These are phyloP conservation scores for Selaginella moellendorffii DNA, from an alignment of 75 land plant species.

Conservation along the genomic window DNA sequence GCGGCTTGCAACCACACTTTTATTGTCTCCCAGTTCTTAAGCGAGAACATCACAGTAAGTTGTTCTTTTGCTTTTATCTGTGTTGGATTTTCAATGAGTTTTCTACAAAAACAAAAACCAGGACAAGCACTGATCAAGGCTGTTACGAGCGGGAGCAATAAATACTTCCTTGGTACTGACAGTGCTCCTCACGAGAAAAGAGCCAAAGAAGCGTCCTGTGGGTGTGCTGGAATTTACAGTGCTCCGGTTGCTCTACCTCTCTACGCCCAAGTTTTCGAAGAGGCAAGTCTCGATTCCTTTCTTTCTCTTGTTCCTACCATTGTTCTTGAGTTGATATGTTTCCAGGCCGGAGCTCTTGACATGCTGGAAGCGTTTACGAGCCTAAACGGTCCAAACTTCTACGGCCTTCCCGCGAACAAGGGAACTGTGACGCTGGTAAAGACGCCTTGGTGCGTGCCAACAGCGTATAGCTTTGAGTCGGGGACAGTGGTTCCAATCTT, in stretches of 20 bases:
- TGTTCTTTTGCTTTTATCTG: background rate
- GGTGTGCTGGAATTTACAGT: slow-evolving; percentile 85
- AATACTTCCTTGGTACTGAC: slow-evolving; percentile 83
- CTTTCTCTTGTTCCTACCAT: no score
- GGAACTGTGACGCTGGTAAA: slow-evolving; percentile 46
- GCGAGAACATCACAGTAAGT: slow-evolving; percentile 76
- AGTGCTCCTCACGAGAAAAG: slow-evolving; percentile 88
- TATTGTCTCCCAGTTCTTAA: slow-evolving; percentile 91
- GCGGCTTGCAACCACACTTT: slow-evolving; percentile 87
- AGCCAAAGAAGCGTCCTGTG: slow-evolving; percentile 69
- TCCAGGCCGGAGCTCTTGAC: slow-evolving; percentile 71
- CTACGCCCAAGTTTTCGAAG: slow-evolving; percentile 76
- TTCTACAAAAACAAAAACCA: slow-evolving; percentile 14
- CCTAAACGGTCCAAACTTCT: slow-evolving; percentile 95
- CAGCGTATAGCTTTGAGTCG: slow-evolving; percentile 40
- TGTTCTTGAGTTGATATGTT: no score
- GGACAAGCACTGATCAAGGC: slow-evolving; percentile 81
- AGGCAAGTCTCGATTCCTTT: slow-evolving; percentile 62
- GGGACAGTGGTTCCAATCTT: slow-evolving; percentile 83
- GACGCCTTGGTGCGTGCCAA: slow-evolving; percentile 60
- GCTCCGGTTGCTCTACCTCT: slow-evolving; percentile 80
- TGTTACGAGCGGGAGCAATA: slow-evolving; percentile 80
- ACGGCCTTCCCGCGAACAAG: slow-evolving; percentile 70
- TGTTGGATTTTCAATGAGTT: background rate
- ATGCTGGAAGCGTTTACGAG: slow-evolving; percentile 89